Evolutionary conservation across 257 asterid genomes (phyloP).

Genomic region (Anisodus tanguticus): DNA sequence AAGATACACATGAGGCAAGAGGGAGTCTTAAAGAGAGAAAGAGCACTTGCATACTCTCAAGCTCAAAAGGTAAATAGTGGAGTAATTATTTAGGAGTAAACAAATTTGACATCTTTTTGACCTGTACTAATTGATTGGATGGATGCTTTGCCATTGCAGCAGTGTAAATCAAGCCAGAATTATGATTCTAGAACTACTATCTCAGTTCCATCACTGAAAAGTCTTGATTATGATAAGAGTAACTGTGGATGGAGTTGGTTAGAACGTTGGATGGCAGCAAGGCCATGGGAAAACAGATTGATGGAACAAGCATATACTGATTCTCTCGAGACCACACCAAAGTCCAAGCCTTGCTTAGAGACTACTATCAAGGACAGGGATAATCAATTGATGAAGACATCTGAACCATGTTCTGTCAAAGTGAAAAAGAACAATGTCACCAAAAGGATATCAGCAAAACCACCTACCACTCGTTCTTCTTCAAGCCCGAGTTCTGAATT

Average conservation of each 20-base stretch:
- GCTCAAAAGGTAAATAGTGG: slow-evolving; percentile 67
- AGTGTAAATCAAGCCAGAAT: slow-evolving; percentile 63
- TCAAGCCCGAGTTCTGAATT: slow-evolving; percentile 86
- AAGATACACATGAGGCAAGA: slow-evolving; percentile 93
- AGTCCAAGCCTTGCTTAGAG: slow-evolving; percentile 38
- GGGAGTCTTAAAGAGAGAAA: slow-evolving; percentile 84
- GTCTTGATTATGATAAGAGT: slow-evolving; percentile 55
- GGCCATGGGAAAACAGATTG: slow-evolving; percentile 91
- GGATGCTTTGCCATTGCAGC: slow-evolving; percentile 34
- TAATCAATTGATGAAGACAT: slow-evolving; percentile 42
- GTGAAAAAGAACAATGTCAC: slow-evolving; percentile 71
- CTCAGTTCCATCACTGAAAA: slow-evolving; percentile 50
- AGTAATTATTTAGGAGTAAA: neutral
- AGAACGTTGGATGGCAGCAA: slow-evolving; percentile 97
- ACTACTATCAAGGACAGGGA: slow-evolving; percentile 39
- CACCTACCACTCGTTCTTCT: slow-evolving; percentile 68
- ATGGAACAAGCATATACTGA: slow-evolving; percentile 59
- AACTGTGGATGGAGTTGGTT: slow-evolving; percentile 92
- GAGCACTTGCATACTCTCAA: slow-evolving; percentile 85
- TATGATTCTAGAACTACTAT: slow-evolving; percentile 44
- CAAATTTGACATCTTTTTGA: neutral
- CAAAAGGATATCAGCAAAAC: slow-evolving; percentile 70
- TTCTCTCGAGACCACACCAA: slow-evolving; percentile 51
- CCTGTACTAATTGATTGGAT: neutral
- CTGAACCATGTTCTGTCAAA: slow-evolving; percentile 56